A percentile compares a stretch with the other conserved stretches of the same genome.
Evolutionary conservation across 108 stramenopile genomes (phyloP).

Genomic region (Nannochloropsis oceanica): DNA sequence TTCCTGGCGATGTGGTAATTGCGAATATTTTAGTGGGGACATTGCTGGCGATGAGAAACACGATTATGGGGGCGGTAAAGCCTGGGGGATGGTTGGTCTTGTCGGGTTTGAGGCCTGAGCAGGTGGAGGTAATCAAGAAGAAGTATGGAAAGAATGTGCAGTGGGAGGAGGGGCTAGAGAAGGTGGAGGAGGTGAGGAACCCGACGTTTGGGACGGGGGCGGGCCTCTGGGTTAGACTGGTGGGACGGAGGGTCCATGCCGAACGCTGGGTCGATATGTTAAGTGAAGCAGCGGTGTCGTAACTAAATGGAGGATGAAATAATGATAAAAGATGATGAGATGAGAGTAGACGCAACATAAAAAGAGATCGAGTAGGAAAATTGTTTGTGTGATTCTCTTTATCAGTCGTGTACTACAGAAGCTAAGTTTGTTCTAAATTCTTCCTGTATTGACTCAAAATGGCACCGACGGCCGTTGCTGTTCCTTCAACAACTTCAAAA

Average conservation of each 20-base stretch:
- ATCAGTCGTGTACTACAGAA: too few species aligned
- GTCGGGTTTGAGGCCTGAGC: constrained; percentile 1
- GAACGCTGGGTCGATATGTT: neutral
- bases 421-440: too few species aligned
- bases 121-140: neutral
- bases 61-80: neutral
- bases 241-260: neutral
- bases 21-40: constrained; percentile 14
- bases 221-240: neutral
- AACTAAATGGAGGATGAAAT: neutral
- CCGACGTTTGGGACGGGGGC: neutral
- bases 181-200: neutral
- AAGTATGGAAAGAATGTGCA: neutral
- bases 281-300: neutral
- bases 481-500: neutral
- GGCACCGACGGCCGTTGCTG: neutral
- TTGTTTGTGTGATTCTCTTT: too few species aligned
- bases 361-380: too few species aligned
- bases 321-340: too few species aligned
- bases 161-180: neutral
- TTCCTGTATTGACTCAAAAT: neutral
- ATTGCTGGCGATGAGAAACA: neutral
- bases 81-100: constrained; percentile 1
- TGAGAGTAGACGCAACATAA: too few species aligned
- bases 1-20: neutral